Evolutionary conservation across 2,329 filamentous ascomycete genomes (phyloP).

Genomic region (Curvularia verruculosa): DNA sequence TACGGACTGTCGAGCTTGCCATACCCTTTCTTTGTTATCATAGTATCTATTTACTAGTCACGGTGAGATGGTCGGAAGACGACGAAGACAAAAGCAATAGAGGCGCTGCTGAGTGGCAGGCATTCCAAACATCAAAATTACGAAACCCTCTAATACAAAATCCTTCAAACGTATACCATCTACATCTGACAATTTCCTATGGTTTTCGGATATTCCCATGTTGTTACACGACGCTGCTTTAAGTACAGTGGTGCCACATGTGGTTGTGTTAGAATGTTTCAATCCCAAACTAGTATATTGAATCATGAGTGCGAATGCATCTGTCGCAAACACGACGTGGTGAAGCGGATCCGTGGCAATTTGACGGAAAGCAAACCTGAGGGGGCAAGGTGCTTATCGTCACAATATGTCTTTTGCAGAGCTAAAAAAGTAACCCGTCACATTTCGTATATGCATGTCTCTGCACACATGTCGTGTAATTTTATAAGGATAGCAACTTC

Average conservation of each 20-base stretch:
- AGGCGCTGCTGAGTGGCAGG: background rate
- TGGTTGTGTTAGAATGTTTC: background rate
- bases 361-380: background rate
- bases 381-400: background rate
- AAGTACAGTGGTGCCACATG: background rate
- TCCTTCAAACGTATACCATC: background rate
- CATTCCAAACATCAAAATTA: background rate
- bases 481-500: background rate
- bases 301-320: background rate
- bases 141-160: background rate
- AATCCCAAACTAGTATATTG: background rate
- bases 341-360: background rate
- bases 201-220: background rate
- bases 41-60: slow-evolving; percentile 7
- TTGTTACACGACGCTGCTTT: background rate
- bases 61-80: background rate
- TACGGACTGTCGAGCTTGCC: slow-evolving; percentile 13
- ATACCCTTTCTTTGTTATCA: slow-evolving; percentile 3
- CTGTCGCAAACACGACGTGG: background rate
- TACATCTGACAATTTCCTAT: background rate
- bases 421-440: background rate
- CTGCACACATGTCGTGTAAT: background rate
- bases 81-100: background rate
- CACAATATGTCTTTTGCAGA: background rate
- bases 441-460: background rate